Percentiles rank a stretch among this genome's conserved stretches.
These are phyloP conservation scores for Aegilops sharonensis DNA, from an alignment of 176 grass and related monocot genomes.

Conservation along the genomic window DNA sequence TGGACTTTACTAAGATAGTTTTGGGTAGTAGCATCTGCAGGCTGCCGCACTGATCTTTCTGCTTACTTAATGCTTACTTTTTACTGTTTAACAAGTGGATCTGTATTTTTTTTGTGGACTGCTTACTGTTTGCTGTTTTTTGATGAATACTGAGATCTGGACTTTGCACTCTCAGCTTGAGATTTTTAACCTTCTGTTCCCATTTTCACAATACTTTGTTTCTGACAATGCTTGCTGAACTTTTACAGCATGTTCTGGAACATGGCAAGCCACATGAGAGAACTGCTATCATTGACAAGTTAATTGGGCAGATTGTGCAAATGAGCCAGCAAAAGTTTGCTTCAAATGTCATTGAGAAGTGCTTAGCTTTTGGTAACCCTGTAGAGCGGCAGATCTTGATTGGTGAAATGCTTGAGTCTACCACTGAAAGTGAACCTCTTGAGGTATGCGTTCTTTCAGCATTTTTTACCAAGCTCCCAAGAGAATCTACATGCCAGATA, in stretches of 20 bases:
- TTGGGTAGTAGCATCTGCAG: conserved; percentile 10
- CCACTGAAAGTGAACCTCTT: conserved; percentile 60
- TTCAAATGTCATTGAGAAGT: conserved; percentile 72
- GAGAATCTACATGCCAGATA: background rate
- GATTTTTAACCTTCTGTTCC: background rate
- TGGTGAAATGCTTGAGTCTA: conserved; percentile 69
- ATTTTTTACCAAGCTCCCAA: background rate
- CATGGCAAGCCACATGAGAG: conserved; percentile 65
- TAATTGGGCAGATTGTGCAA: conserved; percentile 70
- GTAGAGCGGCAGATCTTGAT: conserved; percentile 61
- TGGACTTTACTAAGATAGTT: background rate
- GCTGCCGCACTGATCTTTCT: conserved; percentile 14
- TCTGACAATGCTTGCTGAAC: conserved; percentile 14
- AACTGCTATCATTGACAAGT: conserved; percentile 63
- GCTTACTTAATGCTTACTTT: background rate
- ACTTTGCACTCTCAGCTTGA: background rate
- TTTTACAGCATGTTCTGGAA: conserved; percentile 68
- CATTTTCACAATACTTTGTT: conserved; percentile 13
- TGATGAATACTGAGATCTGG: background rate
- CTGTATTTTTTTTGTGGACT: background rate
- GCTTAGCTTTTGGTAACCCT: conserved; percentile 64
- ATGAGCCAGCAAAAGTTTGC: conserved; percentile 88
- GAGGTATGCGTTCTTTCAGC: conserved; percentile 39
- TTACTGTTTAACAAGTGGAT: background rate
- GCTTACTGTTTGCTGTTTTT: background rate